phyloP scores from a whole-genome alignment of 2,329 filamentous ascomycete genomes.

The Diaporthe sp. region DNA sequence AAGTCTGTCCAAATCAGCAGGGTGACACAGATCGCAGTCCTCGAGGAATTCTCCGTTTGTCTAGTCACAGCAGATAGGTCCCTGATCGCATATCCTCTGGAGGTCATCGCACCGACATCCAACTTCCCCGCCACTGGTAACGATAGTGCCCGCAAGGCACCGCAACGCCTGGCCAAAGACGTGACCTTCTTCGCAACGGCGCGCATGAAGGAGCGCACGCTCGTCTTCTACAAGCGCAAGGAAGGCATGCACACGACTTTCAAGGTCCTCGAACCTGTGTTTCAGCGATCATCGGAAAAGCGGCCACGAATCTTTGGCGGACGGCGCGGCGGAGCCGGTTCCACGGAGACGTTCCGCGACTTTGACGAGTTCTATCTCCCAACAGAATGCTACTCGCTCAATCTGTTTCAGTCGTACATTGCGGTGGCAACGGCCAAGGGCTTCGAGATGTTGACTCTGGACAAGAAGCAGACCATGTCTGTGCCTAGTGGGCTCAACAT shows the following conservation, averaged over 20 bases:
- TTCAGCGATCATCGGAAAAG: slow-evolving; percentile 91
- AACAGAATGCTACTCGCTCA: slow-evolving; percentile 93
- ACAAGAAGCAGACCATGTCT: slow-evolving; percentile 96
- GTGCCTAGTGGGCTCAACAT: slow-evolving; percentile 85
- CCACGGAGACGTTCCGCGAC: slow-evolving; percentile 96
- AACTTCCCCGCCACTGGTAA: slow-evolving; percentile 72
- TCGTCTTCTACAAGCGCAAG: slow-evolving; percentile 97
- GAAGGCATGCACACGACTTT: slow-evolving; percentile 94
- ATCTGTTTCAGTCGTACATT: slow-evolving; percentile 94
- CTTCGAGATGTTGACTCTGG: slow-evolving; percentile 94
- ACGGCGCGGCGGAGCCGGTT: slow-evolving; percentile 73
- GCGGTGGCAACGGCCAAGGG: slow-evolving; percentile 92
- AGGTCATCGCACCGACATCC: slow-evolving; percentile 79
- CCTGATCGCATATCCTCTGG: slow-evolving; percentile 92
- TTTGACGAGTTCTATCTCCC: slow-evolving; percentile 99
- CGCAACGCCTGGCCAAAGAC: slow-evolving; percentile 91
- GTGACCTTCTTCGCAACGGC: slow-evolving; percentile 97
- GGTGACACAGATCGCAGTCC: slow-evolving; percentile 92
- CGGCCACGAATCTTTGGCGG: slow-evolving; percentile 76
- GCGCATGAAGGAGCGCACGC: slow-evolving; percentile 94
- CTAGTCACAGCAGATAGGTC: slow-evolving; percentile 92
- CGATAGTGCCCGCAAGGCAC: slow-evolving; percentile 86
- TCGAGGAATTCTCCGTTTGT: slow-evolving; percentile 96
- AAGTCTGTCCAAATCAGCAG: slow-evolving; percentile 81
- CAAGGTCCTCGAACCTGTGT: slow-evolving; percentile 95